Base-by-base conservation (phyloP, 2,329 filamentous ascomycete species). In the Microcyclosporella mali region DNA sequence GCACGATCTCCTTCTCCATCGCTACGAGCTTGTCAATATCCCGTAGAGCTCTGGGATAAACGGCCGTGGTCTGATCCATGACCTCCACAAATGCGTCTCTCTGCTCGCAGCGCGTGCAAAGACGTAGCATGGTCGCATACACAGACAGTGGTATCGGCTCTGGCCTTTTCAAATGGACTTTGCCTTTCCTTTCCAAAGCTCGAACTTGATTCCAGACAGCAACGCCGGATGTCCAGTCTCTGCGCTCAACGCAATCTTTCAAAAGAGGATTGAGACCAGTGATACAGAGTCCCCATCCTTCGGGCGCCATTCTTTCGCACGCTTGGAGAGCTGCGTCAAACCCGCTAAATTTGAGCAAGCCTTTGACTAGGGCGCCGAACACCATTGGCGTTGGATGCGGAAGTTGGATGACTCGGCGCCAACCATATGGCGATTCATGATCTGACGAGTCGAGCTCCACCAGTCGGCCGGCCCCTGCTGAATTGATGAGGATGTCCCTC, bases 251-350 rank as follows among this genome's bases (percentile, higher is more conserved):
- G 49, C 69, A 71, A 41, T 70, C 64, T 8, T 56, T 53, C 30
- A 73, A 56, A 27, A 73, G 56, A 11, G 61, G 56, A 1, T 55
- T 61, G 4, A 72, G 56, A 2, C 64, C 65, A 10, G 51, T 49
- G 30, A 67, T 57, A 40, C 67, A 65, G 7, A 72, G 53, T 8
- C 69, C 68, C 70, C 70, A 73, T 31, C 70, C 69, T 36, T 71
- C 65, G 6, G 56, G 46, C 12, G 65, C 63, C 63, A 72, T 67
- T 27, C 64, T 59, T 37, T 60, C 59, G 48, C 66, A 70, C 11
- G 70, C 59, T 2, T 64, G 56, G 7, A 71, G 49, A 9, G 69
- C 65, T 9, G 64, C 59, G 2, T 70, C 65, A 35, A 72, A 68
- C 11, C 70, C 70, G 18, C 63, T 60, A 46, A 73, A 73, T 37